Conservation (phyloP, 73 alveolate genomes). For the Paramecium sonneborni region DNA sequence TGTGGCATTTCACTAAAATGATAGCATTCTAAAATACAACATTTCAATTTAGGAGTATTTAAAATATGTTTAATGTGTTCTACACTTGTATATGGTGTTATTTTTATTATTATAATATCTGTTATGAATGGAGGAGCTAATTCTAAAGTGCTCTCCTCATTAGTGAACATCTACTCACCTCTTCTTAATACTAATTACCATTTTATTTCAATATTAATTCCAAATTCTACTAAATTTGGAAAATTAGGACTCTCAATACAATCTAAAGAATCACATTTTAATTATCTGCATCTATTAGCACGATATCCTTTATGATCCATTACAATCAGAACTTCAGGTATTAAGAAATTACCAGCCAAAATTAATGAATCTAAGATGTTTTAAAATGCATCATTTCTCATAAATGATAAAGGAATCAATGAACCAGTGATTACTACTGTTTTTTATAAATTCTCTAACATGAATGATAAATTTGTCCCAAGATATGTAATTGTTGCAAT, state of each 20-base stretch:
- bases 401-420: conserved; percentile 69
- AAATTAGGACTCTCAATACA: conserved; percentile 63
- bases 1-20: conserved; percentile 58
- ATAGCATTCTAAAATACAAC: conserved; percentile 58
- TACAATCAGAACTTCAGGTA: conserved; percentile 60
- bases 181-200: conserved; percentile 60
- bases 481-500: conserved; percentile 71
- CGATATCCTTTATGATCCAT: conserved; percentile 47
- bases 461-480: conserved; percentile 63
- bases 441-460: conserved; percentile 69
- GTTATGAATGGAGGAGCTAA: not conserved
- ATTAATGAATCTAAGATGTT: conserved; percentile 60
- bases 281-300: conserved; percentile 61
- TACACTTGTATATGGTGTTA: conserved; percentile 47
- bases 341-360: conserved; percentile 63
- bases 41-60: conserved; percentile 42
- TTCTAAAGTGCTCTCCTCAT: not conserved
- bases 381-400: conserved; percentile 71
- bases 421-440: conserved; percentile 73
- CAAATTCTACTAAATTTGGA: conserved; percentile 62
- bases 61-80: conserved; percentile 23
- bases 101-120: conserved; percentile 35
- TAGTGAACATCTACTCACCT: conserved; percentile 29
- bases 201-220: conserved; percentile 57
- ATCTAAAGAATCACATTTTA: conserved; percentile 45